Base-by-base conservation (phyloP, 345 rosid genomes). In the Chamaenerion angustifolium region DNA sequence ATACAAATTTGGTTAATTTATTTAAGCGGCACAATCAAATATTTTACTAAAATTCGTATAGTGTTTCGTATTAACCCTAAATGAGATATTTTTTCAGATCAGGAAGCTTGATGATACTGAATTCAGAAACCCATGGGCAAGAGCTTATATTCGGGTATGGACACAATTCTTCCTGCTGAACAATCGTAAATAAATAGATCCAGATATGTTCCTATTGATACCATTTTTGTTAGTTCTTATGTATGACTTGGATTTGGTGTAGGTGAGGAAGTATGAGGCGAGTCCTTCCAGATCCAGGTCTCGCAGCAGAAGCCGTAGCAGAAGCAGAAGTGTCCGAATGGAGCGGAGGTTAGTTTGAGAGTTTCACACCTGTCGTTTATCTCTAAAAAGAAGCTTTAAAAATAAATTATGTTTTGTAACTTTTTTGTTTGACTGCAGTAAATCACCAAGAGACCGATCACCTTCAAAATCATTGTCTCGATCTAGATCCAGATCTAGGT, bases 111-210 rank as follows among this genome's bases (percentile, higher is more conserved):
- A 85, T 70, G 95, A 85, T 37, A 81, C 87, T 3, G 90, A 81
- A 70, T 85, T 85, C 69, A 79, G 72, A 74, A 85, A 81, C 70
- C 89, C 95, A 2, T 85, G 90, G 95, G 80, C 90, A 27, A 79
- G 77, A 70, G 68, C 69, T 55, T 85, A 68, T 65, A 85, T 85
- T n/a, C 71, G 80, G 89, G 89, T 81, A 31, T 31, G 37, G 6
- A 31, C 37, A 5, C 37, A 65, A 48, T 0, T 16, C 49, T 46
- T 48, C 45, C 16, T 25, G 15, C 52, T 42, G 25, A 16, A 31
- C 37, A 4, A 7, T 31, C 1, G 37, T 31, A 31, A 31, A 31
- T 31, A 31, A 23, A 31, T 31, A 31, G 37, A 3, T 31, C 37
- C 37, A 31, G 37, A 31, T 31, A 31, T 31, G 37, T 31, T 31